Base-by-base conservation (phyloP, 345 rosid genomes). In the Anacardium occidentale region DNA sequence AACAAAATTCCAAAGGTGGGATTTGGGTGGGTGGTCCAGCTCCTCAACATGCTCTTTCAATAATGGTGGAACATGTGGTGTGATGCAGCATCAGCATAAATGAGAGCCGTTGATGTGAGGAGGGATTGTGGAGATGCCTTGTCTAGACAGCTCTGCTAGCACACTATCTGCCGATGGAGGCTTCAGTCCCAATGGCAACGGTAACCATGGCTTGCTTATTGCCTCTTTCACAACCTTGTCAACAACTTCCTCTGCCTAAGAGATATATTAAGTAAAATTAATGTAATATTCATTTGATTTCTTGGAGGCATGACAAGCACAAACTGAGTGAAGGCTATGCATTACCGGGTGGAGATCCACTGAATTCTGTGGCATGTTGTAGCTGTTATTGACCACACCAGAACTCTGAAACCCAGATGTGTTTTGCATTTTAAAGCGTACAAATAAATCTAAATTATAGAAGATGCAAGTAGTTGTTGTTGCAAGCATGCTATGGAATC, bases 141-240 rank as follows among this genome's bases (percentile, higher is more conserved):
- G 91, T 73, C 85, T 85, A 26, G 91, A 89, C 24, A 95, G 94
- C 82, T 95, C 99, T 5, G 89, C 86, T 3, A 92, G 84, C 62
- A 95, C 97, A 67, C 80, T 71, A 4, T 95, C 98, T 4, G 89
- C 81, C 2, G 98, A 78, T 8, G 99, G 98, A 17, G 97, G 90
- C 77, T 90, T 95, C 0, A 95, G 91, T 18, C 99, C 97, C 24
- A 95, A 69, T 2, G 99, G 99, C 78, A 90, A 75, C 10, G 99
- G 97, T 29, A 92, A 76, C 98, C 97, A 87, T 58, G 98, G 98
- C 80, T 89, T 92, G 89, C 70, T 89, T 29, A 95, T 87, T 76
- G 88, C 98, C 80, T 95, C 99, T 74, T 87, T 91, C 74, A 95
- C 88, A 18, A 85, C 87, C 77, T 78, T 85, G 82, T 95, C 97